These are phyloP conservation scores for Cercospora brassicicola DNA, from an alignment of 2,329 filamentous ascomycete genomes.

Conservation along the genomic window DNA sequence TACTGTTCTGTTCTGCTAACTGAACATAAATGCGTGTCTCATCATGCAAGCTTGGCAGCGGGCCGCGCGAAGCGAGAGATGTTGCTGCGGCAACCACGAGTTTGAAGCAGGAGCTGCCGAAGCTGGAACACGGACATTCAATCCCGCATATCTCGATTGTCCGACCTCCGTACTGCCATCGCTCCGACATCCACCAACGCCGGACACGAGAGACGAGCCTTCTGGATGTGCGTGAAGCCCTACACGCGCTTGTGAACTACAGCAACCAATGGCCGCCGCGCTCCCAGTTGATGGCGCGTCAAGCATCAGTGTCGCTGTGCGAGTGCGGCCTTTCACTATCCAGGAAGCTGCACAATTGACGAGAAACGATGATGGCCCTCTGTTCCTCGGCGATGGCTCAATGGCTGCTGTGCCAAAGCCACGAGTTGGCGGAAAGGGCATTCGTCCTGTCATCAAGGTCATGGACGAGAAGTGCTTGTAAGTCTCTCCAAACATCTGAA, in stretches of 20 bases:
- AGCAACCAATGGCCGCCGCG: constrained; percentile 18
- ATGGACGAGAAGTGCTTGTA: constrained; percentile 95
- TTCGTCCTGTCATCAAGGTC: constrained; percentile 91
- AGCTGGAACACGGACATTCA: not conserved
- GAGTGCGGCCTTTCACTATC: constrained; percentile 71
- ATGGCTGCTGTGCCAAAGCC: constrained; percentile 82
- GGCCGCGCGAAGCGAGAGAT: not conserved
- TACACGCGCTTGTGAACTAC: constrained; percentile 16
- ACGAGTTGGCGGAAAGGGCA: constrained; percentile 80
- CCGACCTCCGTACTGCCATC: not conserved
- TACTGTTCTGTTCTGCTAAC: no score
- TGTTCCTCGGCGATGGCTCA: constrained; percentile 96
- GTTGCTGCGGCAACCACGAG: not conserved
- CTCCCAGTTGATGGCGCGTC: constrained; percentile 45
- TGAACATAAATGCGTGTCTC: not conserved
- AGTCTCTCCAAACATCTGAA: constrained; percentile 38
- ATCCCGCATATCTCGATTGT: not conserved
- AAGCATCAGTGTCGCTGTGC: constrained; percentile 56
- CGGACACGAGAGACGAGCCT: not conserved
- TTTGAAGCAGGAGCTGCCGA: not conserved
- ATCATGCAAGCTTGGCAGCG: not conserved
- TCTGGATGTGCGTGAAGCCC: constrained; percentile 1
- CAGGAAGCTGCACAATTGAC: constrained; percentile 90
- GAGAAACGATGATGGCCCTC: constrained; percentile 74
- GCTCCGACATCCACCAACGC: not conserved